These are phyloP conservation scores for Penicillium sp. DNA, from an alignment of 2,329 filamentous ascomycete species.

Conservation along the genomic window DNA sequence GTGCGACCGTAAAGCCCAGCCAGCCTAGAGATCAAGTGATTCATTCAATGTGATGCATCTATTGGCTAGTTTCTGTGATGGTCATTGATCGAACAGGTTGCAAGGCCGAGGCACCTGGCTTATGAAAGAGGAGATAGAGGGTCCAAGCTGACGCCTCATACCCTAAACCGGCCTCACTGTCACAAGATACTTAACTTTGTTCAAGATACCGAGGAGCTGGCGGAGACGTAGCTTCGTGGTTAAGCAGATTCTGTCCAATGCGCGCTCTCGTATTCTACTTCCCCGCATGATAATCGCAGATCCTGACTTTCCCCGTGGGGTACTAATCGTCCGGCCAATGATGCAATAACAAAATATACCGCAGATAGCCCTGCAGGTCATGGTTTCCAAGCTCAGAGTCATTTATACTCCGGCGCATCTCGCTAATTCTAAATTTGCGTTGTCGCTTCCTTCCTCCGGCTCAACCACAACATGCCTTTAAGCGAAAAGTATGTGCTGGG, in stretches of 20 bases:
- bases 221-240: background rate
- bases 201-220: conserved; percentile 5
- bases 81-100: background rate
- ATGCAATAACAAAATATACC: background rate
- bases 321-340: conserved; percentile 10
- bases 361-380: background rate
- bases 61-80: background rate
- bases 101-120: conserved; percentile 5
- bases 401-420: background rate
- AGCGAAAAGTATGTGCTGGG: conserved; percentile 14
- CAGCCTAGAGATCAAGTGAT: background rate
- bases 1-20: background rate
- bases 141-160: background rate
- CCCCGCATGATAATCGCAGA: conserved; percentile 9
- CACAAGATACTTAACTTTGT: conserved; percentile 4
- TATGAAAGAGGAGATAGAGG: conserved; percentile 9
- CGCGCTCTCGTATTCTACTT: background rate
- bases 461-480: conserved; percentile 2
- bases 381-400: background rate
- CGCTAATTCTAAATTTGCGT: background rate
- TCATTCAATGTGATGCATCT: background rate
- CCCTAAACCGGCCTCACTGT: background rate
- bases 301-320: conserved; percentile 9
- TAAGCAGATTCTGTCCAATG: background rate
- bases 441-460: background rate